Evolutionary conservation across 371 early-diverging fungal species (phyloP).

Genomic region (Furculomyces boomerangus): DNA sequence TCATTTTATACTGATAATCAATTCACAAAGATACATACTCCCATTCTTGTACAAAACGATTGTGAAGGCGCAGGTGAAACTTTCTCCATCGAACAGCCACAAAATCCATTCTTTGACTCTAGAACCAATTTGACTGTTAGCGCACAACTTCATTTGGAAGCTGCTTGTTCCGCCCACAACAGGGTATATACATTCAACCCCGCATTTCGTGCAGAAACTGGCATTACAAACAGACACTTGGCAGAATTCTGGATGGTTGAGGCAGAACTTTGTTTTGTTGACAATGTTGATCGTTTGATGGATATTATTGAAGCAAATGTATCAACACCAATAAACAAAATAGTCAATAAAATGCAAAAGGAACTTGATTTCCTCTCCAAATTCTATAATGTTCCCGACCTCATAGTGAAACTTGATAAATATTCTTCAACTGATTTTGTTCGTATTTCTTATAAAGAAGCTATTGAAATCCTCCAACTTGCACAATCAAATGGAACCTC

Average conservation of each 20-base stretch:
- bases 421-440: constrained; percentile 35
- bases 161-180: constrained; percentile 47
- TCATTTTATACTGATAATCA: constrained; percentile 51
- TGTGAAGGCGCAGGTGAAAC: constrained; percentile 92
- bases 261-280: constrained; percentile 67
- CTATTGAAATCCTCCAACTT: constrained; percentile 45
- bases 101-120: constrained; percentile 40
- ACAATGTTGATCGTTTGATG: constrained; percentile 17
- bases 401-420: background rate
- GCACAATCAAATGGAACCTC: constrained; percentile 18
- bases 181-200: constrained; percentile 79
- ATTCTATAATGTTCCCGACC: background rate
- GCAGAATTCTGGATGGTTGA: constrained; percentile 95
- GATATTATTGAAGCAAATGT: constrained; percentile 23
- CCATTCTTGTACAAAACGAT: constrained; percentile 66
- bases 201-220: constrained; percentile 75
- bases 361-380: constrained; percentile 12
- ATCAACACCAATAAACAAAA: background rate
- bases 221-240: constrained; percentile 65
- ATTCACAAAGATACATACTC: constrained; percentile 66
- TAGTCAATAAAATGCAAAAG: constrained; percentile 14
- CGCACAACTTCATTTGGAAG: constrained; percentile 77
- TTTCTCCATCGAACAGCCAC: constrained; percentile 24
- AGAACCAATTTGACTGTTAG: constrained; percentile 73
- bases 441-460: constrained; percentile 66